Evolutionary conservation across 208 protist genomes (phyloP), one percentile per base, ranked within the genome.

Genomic region (Acanthamoeba royreba): DNA sequence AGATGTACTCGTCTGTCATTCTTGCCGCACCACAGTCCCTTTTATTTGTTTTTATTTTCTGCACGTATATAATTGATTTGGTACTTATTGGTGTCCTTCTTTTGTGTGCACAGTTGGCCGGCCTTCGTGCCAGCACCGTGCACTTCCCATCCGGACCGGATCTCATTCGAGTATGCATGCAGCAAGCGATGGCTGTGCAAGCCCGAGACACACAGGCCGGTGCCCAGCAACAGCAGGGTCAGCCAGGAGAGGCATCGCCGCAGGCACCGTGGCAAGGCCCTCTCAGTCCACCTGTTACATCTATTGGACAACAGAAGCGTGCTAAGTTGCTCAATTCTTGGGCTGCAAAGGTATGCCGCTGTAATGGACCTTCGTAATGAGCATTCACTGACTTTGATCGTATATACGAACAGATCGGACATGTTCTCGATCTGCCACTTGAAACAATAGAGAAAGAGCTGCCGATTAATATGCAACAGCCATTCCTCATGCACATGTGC

Each of bases 361-460:
- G 58, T n/a, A n/a, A 69, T 7, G 25, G n/a, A 69, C 22, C 25
- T 17, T n/a, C n/a, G n/a, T n/a, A n/a, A n/a, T n/a, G n/a, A n/a
- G n/a, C 13, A 55, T 19, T 55, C 9, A 25, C 9, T 55, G 13
- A 19, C 13, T 25, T n/a, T n/a, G n/a, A n/a, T n/a, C n/a, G n/a
- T n/a, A n/a, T n/a, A n/a, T n/a, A n/a, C n/a, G n/a, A n/a, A n/a
- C n/a, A n/a, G n/a, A n/a, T n/a, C n/a, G n/a, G n/a, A n/a, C 49
- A 88, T 22, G 49, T 31, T 1, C 13, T 61, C 2, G 79, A 88
- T 28, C 79, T 88, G 7, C 28, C 79, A 38, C 79, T 88, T 4
- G 79, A 88, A 15, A 61, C 49, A 28, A 42, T 88, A 1, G 79
- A 88, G 47, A 88, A 88, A 33, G 79, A 88, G 79, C 47, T 88